phyloP scores from a whole-genome alignment of 768 basidiomycete genomes.

The Boletus subparvulus region DNA sequence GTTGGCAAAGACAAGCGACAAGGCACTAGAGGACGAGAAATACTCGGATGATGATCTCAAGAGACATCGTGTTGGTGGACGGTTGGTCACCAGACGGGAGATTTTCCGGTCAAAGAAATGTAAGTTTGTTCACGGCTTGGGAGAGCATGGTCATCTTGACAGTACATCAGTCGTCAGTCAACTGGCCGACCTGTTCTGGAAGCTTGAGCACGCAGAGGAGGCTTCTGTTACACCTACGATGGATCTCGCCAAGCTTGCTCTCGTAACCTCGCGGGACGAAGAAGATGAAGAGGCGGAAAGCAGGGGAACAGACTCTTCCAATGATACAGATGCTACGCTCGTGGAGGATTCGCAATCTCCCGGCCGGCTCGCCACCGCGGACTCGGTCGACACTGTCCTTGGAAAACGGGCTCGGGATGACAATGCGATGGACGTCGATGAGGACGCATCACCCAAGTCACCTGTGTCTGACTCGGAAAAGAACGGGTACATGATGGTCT shows the following conservation, averaged over 20 bases:
- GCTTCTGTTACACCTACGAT: slow-evolving; percentile 78
- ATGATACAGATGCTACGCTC: slow-evolving; percentile 85
- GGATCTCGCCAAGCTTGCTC: slow-evolving; percentile 87
- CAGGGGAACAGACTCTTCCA: slow-evolving; percentile 75
- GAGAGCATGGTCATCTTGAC: slow-evolving; percentile 9
- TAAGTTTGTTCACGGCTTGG: slow-evolving; percentile 37
- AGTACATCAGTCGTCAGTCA: slow-evolving; percentile 66
- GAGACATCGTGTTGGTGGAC: slow-evolving; percentile 83
- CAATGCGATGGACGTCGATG: slow-evolving; percentile 56
- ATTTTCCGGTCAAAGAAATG: slow-evolving; percentile 84
- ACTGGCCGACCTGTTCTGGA: slow-evolving; percentile 74
- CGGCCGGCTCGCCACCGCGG: slow-evolving; percentile 19
- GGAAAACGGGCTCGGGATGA: slow-evolving; percentile 66
- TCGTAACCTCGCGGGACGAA: slow-evolving; percentile 88
- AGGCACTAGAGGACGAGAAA: slow-evolving; percentile 64
- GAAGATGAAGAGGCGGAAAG: slow-evolving; percentile 78
- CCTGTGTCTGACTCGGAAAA: slow-evolving; percentile 36
- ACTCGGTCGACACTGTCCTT: slow-evolving; percentile 54
- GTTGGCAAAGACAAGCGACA: slow-evolving; percentile 53
- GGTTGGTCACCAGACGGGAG: slow-evolving; percentile 77
- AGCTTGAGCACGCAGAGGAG: slow-evolving; percentile 64
- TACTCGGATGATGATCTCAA: slow-evolving; percentile 79
- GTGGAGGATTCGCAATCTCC: slow-evolving; percentile 66
- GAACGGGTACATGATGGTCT: slow-evolving; percentile 44
- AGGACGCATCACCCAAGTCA: slow-evolving; percentile 29